Evolutionary conservation across 257 asterid genomes (phyloP), one percentile per base, ranked within the genome.

Genomic region (Solanum corneliomulleri): DNA sequence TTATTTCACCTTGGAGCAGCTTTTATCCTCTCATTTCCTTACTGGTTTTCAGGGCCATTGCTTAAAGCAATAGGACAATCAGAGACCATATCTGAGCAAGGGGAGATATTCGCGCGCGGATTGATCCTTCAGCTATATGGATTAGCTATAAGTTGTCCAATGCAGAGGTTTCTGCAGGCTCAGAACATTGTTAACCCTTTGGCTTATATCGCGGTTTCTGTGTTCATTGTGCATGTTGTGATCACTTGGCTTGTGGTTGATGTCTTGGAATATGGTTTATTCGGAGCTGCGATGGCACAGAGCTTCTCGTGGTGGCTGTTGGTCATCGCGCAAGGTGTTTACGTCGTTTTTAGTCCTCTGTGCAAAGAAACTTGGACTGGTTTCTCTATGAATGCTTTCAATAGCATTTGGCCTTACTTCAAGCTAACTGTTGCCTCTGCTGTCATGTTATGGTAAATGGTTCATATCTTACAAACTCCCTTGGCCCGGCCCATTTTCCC

Each of bases 161-260:
- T 84, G 87, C 91, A 90, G 42, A 90, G 89, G 88, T 90, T 88
- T 74, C 88, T 88, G 16, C 91, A 90, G 83, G 89, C 90, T 10
- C 91, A 90, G 86, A 88, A 90, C 86, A 88, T 88, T 44, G 92
- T 90, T 49, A 90, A 86, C 47, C 92, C 90, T 35, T 45, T 90
- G 70, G 92, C 91, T 58, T 90, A 88, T 56, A 87, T 90, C 4
- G 86, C 91, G 2, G 80, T 88, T 3, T 86, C 86, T 0, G 88
- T 87, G 23, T 88, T 88, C 84, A 64, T 87, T 11, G 58, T 90
- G 74, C 92, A 90, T 77, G 72, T 87, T 64, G 66, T 88, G 70
- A 85, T 90, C 13, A 87, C 86, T 71, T 90, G 92, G 92, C 86
- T 90, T 11, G 88, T 58, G 4, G 81, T 90, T 64, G 14, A 88